These are phyloP conservation scores for Oropetium thomaeum DNA, from an alignment of 176 grass and related monocot genomes.

Conservation along the genomic window DNA sequence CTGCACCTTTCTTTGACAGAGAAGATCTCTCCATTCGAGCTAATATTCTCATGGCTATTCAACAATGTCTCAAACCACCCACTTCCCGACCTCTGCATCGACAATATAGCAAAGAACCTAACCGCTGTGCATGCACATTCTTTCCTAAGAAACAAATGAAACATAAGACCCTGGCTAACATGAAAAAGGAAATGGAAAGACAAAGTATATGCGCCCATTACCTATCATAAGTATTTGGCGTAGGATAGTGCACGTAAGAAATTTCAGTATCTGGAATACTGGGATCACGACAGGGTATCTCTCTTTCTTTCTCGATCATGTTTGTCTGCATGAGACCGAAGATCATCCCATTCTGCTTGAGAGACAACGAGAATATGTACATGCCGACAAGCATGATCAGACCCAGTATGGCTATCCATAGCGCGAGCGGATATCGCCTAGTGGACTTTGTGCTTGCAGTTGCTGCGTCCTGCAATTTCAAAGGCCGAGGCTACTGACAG, in stretches of 20 bases:
- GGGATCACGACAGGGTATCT: slow-evolving; percentile 48
- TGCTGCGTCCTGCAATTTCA: slow-evolving; percentile 45
- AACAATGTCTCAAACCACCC: slow-evolving; percentile 94
- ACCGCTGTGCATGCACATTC: slow-evolving; percentile 81
- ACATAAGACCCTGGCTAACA: neutral
- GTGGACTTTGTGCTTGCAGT: slow-evolving; percentile 39
- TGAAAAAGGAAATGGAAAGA: neutral
- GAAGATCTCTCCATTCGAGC: slow-evolving; percentile 94
- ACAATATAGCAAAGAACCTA: slow-evolving; percentile 91
- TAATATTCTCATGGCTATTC: slow-evolving; percentile 89
- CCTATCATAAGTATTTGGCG: slow-evolving; percentile 76
- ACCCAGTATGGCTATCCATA: slow-evolving; percentile 63
- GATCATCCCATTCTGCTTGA: slow-evolving; percentile 80
- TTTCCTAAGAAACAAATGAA: slow-evolving; percentile 60
- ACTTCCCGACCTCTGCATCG: slow-evolving; percentile 95
- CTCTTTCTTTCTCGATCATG: slow-evolving; percentile 44
- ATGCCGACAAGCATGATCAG: slow-evolving; percentile 59
- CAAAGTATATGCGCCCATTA: slow-evolving; percentile 35
- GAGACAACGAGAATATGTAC: slow-evolving; percentile 71
- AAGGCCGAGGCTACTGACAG: neutral
- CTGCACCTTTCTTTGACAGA: slow-evolving; percentile 75
- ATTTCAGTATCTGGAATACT: slow-evolving; percentile 48
- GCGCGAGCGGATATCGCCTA: slow-evolving; percentile 64
- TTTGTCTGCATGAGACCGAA: slow-evolving; percentile 50
- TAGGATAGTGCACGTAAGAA: slow-evolving; percentile 71